phyloP scores from a whole-genome alignment of 1,284 basidiomycete species.

The Psilocybe mexicana region DNA sequence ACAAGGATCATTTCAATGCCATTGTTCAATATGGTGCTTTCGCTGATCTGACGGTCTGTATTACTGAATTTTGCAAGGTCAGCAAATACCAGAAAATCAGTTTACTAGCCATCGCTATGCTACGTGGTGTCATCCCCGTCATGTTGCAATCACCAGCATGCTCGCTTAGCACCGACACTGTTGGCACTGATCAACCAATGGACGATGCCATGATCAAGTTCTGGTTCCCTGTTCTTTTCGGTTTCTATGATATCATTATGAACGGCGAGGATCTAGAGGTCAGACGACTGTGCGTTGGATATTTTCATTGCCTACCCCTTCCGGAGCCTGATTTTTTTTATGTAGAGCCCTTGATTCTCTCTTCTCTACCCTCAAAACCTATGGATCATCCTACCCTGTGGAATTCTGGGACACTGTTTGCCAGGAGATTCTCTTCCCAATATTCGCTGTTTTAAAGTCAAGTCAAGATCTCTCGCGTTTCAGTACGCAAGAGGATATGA shows the following conservation, averaged over 20 bases:
- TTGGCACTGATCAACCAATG: slow-evolving; percentile 40
- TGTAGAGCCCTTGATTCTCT: slow-evolving; percentile 91
- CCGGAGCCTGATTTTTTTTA: slow-evolving; percentile 6
- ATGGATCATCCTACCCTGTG: slow-evolving; percentile 84
- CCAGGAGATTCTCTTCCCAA: slow-evolving; percentile 96
- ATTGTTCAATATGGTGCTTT: slow-evolving; percentile 94
- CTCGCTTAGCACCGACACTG: slow-evolving; percentile 46
- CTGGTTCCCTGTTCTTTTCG: slow-evolving; percentile 97
- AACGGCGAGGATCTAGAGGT: slow-evolving; percentile 99
- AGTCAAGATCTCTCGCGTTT: slow-evolving; percentile 91
- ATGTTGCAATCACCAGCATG: slow-evolving; percentile 91
- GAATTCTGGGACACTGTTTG: slow-evolving; percentile 99
- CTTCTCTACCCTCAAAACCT: slow-evolving; percentile 91
- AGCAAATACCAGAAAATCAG: slow-evolving; percentile 99
- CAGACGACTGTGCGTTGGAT: slow-evolving; percentile 74
- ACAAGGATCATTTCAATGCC: slow-evolving; percentile 88
- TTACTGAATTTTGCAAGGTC: slow-evolving; percentile 99
- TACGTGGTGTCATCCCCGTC: slow-evolving; percentile 87
- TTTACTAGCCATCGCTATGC: slow-evolving; percentile 94
- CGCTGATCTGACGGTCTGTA: slow-evolving; percentile 94
- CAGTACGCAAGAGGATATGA: slow-evolving; percentile 98
- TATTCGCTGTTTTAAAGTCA: slow-evolving; percentile 94
- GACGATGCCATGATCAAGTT: slow-evolving; percentile 91
- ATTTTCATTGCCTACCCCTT: neutral
- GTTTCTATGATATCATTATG: slow-evolving; percentile 99